Evolutionary conservation across 1,139 yeast genomes (phyloP).

Genomic region (Nakaseomyces glabratus): DNA sequence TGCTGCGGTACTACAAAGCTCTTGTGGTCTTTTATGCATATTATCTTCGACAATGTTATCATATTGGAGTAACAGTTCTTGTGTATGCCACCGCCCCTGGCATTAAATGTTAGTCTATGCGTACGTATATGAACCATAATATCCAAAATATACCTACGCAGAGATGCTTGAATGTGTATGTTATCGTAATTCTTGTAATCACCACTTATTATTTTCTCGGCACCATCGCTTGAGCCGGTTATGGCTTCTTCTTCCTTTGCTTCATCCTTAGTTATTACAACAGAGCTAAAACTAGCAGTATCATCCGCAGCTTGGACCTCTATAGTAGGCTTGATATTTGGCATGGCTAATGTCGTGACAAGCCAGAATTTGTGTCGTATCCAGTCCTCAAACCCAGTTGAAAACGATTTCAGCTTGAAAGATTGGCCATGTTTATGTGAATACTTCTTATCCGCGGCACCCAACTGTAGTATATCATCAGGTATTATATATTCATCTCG

Average conservation of each 20-base stretch:
- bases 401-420: constrained; percentile 8
- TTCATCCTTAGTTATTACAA: background rate
- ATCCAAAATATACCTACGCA: constrained; percentile 29
- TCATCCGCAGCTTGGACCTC: constrained; percentile 2
- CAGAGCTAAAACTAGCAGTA: background rate
- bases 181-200: constrained; percentile 7
- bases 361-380: constrained; percentile 28
- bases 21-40: constrained; percentile 14
- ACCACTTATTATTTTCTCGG: background rate
- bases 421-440: constrained; percentile 7
- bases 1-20: constrained; percentile 25
- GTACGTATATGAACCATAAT: constrained; percentile 28
- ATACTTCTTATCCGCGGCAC: constrained; percentile 4
- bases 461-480: constrained; percentile 3
- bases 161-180: constrained; percentile 19
- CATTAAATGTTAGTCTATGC: constrained; percentile 26
- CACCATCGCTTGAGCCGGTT: background rate
- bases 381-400: constrained; percentile 14
- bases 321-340: background rate
- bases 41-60: constrained; percentile 19
- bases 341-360: constrained; percentile 8
- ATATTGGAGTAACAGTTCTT: constrained; percentile 22
- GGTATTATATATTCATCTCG: constrained; percentile 2
- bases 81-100: constrained; percentile 29
- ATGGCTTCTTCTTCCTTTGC: background rate